phyloP scores from a whole-genome alignment of 1,284 basidiomycete genomes.

The Trichosporon inkin region DNA sequence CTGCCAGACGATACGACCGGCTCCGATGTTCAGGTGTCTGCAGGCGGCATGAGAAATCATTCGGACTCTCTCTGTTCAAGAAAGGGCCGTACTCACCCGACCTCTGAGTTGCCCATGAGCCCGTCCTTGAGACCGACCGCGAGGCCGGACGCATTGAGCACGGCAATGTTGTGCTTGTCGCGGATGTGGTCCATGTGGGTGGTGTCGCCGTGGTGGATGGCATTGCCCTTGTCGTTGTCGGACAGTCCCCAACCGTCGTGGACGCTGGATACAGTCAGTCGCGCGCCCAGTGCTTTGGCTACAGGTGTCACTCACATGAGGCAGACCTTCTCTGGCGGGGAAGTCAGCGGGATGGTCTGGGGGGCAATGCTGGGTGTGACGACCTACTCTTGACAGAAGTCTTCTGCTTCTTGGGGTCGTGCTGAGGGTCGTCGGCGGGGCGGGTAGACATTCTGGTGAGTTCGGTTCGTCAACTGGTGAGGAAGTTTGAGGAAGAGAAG shows the following conservation, averaged over 20 bases:
- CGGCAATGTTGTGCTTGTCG: slow-evolving; percentile 66
- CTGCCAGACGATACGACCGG: slow-evolving; percentile 88
- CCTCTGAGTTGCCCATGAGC: slow-evolving; percentile 93
- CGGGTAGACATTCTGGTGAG: slow-evolving; percentile 20
- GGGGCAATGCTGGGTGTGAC: neutral
- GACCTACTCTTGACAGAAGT: slow-evolving; percentile 19
- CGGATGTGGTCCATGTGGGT: slow-evolving; percentile 82
- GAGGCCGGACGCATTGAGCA: slow-evolving; percentile 74
- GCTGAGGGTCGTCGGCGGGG: slow-evolving; percentile 18
- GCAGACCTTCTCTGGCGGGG: slow-evolving; percentile 73
- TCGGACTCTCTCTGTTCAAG: neutral
- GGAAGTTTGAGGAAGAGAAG: neutral
- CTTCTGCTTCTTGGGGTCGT: slow-evolving; percentile 29
- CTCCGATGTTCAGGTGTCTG: slow-evolving; percentile 87
- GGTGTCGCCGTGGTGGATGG: slow-evolving; percentile 74
- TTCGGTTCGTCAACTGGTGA: neutral
- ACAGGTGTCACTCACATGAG: slow-evolving; percentile 61
- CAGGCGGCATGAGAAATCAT: neutral
- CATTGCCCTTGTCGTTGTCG: slow-evolving; percentile 72
- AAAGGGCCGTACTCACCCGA: slow-evolving; percentile 59
- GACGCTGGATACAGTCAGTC: slow-evolving; percentile 57
- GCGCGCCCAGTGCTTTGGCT: too few relatives aligned
- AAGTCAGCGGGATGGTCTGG: slow-evolving; percentile 8
- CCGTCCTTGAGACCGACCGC: slow-evolving; percentile 85
- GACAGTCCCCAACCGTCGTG: slow-evolving; percentile 90